Evolutionary conservation across 192 early-diverging fungal species (phyloP), one percentile per base, ranked within the genome.

Genomic region (Backusella circina): DNA sequence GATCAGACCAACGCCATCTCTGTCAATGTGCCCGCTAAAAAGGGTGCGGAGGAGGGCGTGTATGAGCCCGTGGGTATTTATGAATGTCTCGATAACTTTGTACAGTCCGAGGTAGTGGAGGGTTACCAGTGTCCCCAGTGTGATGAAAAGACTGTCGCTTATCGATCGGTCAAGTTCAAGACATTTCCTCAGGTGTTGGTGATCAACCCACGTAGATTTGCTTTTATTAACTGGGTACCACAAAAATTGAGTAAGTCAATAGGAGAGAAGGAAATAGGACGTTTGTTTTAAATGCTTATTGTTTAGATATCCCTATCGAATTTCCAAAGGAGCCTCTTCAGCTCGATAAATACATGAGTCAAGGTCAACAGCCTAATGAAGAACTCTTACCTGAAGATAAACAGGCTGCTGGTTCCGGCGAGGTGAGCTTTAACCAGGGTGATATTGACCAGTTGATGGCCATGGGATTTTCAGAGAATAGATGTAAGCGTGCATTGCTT

Each of bases 381-480:
- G 90, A 90, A 68, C 39, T 82, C 2, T 86, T 99, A n/a, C 94
- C 94, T 4, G 94, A 96, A 67, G 90, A 90, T 70, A 80, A 79
- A 13, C 36, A 64, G 35, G 2, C 21, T 54, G 10, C 67, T 67
- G 18, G 21, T 39, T 28, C 61, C 31, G 26, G 36, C 28, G 16
- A 47, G 37, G 90, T 88, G 3, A 50, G 71, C 1, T 84, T 96
- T 36, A 90, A 99, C 81, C 84, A 87, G 67, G 77, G 30, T 0
- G 91, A 86, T 16, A 74, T 99, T 51, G 86, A 87, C n/a, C 92
- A 96, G 80, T 86, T 99, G 31, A 81, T 93, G 80, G 82, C 85
- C 32, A 98, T 99, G 96, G 98, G 98, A 1, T 98, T 99, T 83
- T 90, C 95, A 16, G 90, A 94, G 76, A 85, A 90, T 64, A 86